Evolutionary conservation across 2,329 filamentous ascomycete genomes (phyloP).

Genomic region (Colletotrichum aenigma): DNA sequence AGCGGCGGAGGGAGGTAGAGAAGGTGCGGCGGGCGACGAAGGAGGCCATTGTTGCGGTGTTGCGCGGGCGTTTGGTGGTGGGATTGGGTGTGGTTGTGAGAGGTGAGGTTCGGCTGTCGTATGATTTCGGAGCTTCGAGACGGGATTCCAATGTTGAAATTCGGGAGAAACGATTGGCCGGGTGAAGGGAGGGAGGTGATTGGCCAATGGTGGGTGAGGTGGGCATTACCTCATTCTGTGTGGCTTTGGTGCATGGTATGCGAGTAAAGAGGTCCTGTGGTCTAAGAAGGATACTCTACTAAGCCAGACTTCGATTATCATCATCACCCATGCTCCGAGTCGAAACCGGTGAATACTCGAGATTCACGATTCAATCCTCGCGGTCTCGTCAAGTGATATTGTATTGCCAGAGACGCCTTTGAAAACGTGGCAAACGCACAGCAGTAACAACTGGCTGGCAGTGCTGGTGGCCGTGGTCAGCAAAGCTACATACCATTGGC

Average conservation of each 20-base stretch:
- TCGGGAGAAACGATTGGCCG: slow-evolving; percentile 24
- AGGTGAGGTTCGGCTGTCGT: slow-evolving; percentile 14
- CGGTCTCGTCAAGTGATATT: background rate
- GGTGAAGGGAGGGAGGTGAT: background rate
- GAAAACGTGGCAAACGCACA: background rate
- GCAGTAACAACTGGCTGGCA: background rate
- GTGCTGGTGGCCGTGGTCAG: background rate
- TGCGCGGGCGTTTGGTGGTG: slow-evolving; percentile 21
- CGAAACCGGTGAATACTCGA: fast-evolving
- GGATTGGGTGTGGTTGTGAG: slow-evolving; percentile 4
- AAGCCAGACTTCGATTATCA: background rate
- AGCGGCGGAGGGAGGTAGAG: slow-evolving; percentile 56
- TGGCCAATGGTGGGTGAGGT: slow-evolving; percentile 13
- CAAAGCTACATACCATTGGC: background rate
- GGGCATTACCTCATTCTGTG: slow-evolving; percentile 19
- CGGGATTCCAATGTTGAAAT: slow-evolving; percentile 11
- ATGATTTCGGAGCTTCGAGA: slow-evolving; percentile 21
- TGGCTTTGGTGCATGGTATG: background rate
- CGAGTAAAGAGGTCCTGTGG: background rate
- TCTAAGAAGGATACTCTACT: background rate
- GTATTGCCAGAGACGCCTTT: fast-evolving
- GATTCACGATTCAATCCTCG: fast-evolving
- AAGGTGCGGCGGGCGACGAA: slow-evolving; percentile 61
- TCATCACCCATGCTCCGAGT: background rate
- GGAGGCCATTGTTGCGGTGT: slow-evolving; percentile 56